Evolutionary conservation across 2,329 filamentous ascomycete species (phyloP).

Genomic region (Alternaria atra): DNA sequence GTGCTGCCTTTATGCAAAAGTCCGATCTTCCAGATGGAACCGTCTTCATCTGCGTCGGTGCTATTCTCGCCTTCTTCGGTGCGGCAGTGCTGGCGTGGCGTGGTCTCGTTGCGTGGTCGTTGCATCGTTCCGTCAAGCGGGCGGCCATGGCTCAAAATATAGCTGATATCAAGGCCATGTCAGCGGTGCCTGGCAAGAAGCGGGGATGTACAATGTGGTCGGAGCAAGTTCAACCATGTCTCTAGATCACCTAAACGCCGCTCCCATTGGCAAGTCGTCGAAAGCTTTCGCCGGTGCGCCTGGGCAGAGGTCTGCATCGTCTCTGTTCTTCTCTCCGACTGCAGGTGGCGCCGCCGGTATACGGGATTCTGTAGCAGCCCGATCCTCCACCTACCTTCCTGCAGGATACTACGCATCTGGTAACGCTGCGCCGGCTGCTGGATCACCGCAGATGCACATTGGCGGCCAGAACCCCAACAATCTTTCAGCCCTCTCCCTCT

Average conservation of each 20-base stretch:
- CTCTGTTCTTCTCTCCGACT: constrained; percentile 95
- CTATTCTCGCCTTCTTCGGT: constrained; percentile 83
- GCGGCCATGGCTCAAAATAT: constrained; percentile 79
- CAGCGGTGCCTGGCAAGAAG: constrained; percentile 48
- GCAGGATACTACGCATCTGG: constrained; percentile 89
- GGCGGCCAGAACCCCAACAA: constrained; percentile 49
- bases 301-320: constrained; percentile 51
- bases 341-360: constrained; percentile 66
- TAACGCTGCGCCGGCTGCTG: constrained; percentile 58
- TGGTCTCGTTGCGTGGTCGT: constrained; percentile 83
- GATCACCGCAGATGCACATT: constrained; percentile 54
- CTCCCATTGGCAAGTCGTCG: constrained; percentile 43
- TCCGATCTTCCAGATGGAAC: constrained; percentile 89
- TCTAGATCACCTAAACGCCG: constrained; percentile 59
- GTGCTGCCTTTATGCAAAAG: constrained; percentile 91
- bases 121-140: constrained; percentile 89
- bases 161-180: constrained; percentile 74
- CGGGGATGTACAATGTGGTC: constrained; percentile 55
- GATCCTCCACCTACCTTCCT: constrained; percentile 83
- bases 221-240: constrained; percentile 64
- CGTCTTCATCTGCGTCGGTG: constrained; percentile 94
- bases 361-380: constrained; percentile 60
- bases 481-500: constrained; percentile 42
- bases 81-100: constrained; percentile 89
- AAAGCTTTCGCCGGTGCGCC: constrained; percentile 42